These are phyloP conservation scores for Mycena sanguinolenta DNA, from an alignment of 768 basidiomycete genomes.

Conservation along the genomic window DNA sequence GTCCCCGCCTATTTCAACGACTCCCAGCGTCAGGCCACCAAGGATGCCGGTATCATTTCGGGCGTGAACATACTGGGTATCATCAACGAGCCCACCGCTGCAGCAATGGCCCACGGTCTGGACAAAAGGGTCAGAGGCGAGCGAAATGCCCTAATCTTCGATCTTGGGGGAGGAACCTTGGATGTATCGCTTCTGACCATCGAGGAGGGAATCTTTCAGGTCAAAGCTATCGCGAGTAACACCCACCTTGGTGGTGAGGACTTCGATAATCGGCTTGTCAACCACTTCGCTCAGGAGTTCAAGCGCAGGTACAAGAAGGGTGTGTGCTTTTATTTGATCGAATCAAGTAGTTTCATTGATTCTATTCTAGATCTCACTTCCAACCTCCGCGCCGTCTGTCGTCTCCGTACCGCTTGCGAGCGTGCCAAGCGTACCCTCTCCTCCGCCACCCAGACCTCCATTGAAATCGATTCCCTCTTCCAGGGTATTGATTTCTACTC, in stretches of 20 bases:
- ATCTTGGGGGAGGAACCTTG: constrained; percentile 45
- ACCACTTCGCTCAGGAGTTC: constrained; percentile 30
- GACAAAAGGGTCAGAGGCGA: constrained; percentile 61
- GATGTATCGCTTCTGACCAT: constrained; percentile 67
- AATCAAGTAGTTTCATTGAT: background rate
- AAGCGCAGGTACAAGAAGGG: constrained; percentile 24
- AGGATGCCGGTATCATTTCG: constrained; percentile 64
- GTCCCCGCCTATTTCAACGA: constrained; percentile 12
- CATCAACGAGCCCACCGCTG: constrained; percentile 68
- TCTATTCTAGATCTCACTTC: constrained; percentile 13
- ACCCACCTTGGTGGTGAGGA: constrained; percentile 14
- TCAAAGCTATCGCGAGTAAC: constrained; percentile 39
- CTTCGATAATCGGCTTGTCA: too few species aligned
- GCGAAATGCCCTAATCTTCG: constrained; percentile 68
- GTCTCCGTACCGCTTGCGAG: constrained; percentile 24
- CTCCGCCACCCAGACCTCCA: constrained; percentile 23
- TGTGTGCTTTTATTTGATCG: constrained; percentile 4
- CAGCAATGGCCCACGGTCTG: constrained; percentile 68
- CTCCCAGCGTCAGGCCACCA: constrained; percentile 46
- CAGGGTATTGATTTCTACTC: constrained; percentile 22
- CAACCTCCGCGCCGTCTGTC: constrained; percentile 22
- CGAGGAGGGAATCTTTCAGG: constrained; percentile 67
- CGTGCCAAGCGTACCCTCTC: constrained; percentile 30
- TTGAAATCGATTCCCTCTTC: constrained; percentile 23
- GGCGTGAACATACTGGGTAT: constrained; percentile 65